Base-by-base conservation (phyloP, 2,329 filamentous ascomycete genomes). In the Fusarium sp. region DNA sequence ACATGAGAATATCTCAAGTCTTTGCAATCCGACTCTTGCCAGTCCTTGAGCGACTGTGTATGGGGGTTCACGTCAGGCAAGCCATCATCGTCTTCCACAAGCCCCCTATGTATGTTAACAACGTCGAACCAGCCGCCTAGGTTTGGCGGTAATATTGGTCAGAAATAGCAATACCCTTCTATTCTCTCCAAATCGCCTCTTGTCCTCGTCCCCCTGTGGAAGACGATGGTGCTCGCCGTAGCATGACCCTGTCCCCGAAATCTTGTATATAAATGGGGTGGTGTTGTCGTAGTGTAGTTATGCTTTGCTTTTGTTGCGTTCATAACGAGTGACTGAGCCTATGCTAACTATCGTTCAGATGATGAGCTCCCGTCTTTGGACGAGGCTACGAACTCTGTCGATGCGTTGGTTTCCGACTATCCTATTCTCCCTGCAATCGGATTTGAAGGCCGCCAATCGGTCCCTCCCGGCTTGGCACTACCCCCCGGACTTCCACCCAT, bases 41-140 rank as follows among this genome's bases (percentile, higher is more conserved):
- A 65, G 68, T 75, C 65, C 60, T 53, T 68, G 59, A 59, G 59
- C 52, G 66, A 70, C 71, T 65, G 60, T 61, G 67, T 59, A 70
- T 59, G 59, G 66, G 75, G 75, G 72, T 71, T 74, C 75, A 75
- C 63, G 82, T 84, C 85, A 88, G 87, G 87, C 88, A 88, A 87
- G 87, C 88, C 86, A 89, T 89, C 88, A 89, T 90, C 88, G 87
- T 90, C 88, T 89, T 90, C 88, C 85, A 86, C 83, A 81, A 82
- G 79, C 76, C 77, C 81, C 81, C 83, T 81, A 88, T 91, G 89
- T 91, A 91, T 85, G 88, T 90, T 90, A 90, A 90, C 81, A 79
- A 73, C 75, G 63, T 78, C 77, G 71, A 77, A 73, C 68, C 73
- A 75, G 73, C 70, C 78, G 73, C 75, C 69, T 69, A 75, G 68